phyloP scores from a whole-genome alignment of 2,329 filamentous ascomycete genomes.

The Lasiodiplodia sp. region DNA sequence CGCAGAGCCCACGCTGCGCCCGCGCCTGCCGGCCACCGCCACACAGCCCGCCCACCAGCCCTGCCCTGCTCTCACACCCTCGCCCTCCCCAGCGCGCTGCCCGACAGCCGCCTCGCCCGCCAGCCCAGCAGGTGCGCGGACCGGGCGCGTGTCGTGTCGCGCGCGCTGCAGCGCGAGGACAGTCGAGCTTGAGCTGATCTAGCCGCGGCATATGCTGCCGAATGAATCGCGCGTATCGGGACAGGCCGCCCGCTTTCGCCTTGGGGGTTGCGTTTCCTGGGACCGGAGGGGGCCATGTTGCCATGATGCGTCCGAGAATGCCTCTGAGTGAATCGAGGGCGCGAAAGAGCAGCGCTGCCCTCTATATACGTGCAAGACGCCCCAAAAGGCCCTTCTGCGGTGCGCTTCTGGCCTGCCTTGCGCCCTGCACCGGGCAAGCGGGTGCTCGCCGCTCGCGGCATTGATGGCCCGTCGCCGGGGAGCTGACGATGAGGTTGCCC shows the following conservation, averaged over 20 bases:
- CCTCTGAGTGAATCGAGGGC: not conserved
- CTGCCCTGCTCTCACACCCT: constrained; percentile 1
- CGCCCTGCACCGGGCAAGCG: constrained; percentile 28
- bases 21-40: constrained; percentile 14
- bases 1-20: not conserved
- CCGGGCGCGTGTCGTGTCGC: constrained; percentile 26
- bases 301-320: constrained; percentile 21
- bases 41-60: not conserved
- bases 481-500: constrained; percentile 13
- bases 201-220: constrained; percentile 27
- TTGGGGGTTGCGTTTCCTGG: constrained; percentile 23
- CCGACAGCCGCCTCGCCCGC: constrained; percentile 16
- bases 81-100: not conserved
- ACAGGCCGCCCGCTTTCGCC: constrained; percentile 27
- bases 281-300: constrained; percentile 15
- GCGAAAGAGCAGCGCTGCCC: constrained; percentile 35
- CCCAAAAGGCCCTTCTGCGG: constrained; percentile 46
- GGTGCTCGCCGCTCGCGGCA: constrained; percentile 26
- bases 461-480: constrained; percentile 22
- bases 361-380: constrained; percentile 37
- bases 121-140: constrained; percentile 7
- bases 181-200: constrained; percentile 28
- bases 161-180: constrained; percentile 19
- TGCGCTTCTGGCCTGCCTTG: constrained; percentile 26
- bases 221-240: constrained; percentile 26